Conservation (phyloP, 257 asterid genomes). For the Paraleonurus japonicus region DNA sequence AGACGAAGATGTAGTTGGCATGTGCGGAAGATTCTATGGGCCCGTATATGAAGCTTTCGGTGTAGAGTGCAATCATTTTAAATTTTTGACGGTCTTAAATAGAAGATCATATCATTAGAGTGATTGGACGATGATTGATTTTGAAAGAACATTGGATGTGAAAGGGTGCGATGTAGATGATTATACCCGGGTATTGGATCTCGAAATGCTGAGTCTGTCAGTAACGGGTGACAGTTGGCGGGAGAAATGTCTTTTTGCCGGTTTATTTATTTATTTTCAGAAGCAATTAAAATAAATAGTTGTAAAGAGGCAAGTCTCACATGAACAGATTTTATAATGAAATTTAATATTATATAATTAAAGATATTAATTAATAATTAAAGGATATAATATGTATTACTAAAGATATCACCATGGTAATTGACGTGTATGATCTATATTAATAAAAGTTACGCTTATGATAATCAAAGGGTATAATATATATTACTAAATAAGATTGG, state of each 20-base stretch:
- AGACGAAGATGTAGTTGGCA: conserved; percentile 27
- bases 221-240: conserved; percentile 29
- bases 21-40: conserved; percentile 41
- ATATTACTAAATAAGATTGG: too few species aligned
- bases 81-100: conserved; percentile 9
- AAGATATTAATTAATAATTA: too few species aligned
- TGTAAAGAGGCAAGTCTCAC: too few species aligned
- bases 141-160: not conserved
- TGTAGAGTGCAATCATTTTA: conserved; percentile 20
- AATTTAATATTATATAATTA: too few species aligned
- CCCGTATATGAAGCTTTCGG: conserved; percentile 38
- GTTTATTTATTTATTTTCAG: conserved; percentile 17
- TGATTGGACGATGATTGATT: not conserved
- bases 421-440: too few species aligned
- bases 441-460: too few species aligned
- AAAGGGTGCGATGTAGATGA: conserved; percentile 24
- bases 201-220: conserved; percentile 35
- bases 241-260: conserved; percentile 42
- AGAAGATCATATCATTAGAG: not conserved
- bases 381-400: too few species aligned
- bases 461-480: too few species aligned
- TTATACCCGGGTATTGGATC: conserved; percentile 43
- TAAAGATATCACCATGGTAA: too few species aligned
- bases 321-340: too few species aligned
- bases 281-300: too few species aligned